Conservation (phyloP, 495 filamentous ascomycete genomes). For the Neurospora sp. region DNA sequence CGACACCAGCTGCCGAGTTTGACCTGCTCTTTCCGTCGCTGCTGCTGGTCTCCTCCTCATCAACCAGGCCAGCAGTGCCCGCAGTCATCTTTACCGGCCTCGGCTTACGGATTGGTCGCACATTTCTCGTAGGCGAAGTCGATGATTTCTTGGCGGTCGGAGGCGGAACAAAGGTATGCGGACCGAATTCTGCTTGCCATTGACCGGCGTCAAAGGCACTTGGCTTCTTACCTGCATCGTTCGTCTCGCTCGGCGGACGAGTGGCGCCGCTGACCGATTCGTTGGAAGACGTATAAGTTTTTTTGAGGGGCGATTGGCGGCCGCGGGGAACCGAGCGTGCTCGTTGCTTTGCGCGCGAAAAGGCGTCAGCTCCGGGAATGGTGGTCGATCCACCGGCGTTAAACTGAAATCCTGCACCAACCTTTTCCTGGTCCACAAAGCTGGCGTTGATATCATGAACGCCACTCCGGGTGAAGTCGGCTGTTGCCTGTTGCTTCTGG, state of each 20-base stretch:
- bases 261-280: constrained; percentile 5
- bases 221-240: constrained; percentile 7
- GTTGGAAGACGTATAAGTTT: constrained; percentile 6
- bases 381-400: constrained; percentile 27
- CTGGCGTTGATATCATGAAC: constrained; percentile 69
- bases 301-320: constrained; percentile 23
- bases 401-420: constrained; percentile 26
- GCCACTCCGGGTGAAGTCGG: constrained; percentile 45
- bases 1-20: constrained; percentile 3
- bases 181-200: constrained; percentile 56
- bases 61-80: constrained; percentile 36
- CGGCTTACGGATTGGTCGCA: constrained; percentile 23
- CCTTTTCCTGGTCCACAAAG: constrained; percentile 31
- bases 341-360: constrained; percentile 21
- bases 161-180: constrained; percentile 45
- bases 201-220: constrained; percentile 51
- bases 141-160: constrained; percentile 18
- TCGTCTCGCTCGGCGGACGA: neutral
- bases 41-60: constrained; percentile 32
- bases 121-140: constrained; percentile 28
- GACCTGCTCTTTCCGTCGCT: constrained; percentile 21
- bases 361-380: constrained; percentile 17
- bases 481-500: constrained; percentile 8
- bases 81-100: constrained; percentile 34
- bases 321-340: constrained; percentile 25